phyloP scores from a whole-genome alignment of 2,329 filamentous ascomycete genomes.

The Lecanicillium sp. region DNA sequence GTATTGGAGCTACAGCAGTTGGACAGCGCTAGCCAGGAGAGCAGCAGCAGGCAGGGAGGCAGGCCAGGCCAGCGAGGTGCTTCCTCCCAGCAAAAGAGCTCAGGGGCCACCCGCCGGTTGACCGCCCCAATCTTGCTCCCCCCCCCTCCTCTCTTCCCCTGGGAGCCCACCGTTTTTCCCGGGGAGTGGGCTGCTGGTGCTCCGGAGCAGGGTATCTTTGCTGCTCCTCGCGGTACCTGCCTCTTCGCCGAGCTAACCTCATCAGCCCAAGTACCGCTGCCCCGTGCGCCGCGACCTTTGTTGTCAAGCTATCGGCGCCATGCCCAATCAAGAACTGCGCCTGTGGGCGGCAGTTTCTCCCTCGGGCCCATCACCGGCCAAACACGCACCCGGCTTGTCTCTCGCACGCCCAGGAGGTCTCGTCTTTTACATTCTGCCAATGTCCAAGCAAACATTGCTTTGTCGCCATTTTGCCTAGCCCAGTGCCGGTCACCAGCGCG shows the following conservation, averaged over 20 bases:
- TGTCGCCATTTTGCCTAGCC: too few relatives aligned
- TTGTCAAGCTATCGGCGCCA: constrained; percentile 5
- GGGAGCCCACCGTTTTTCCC: constrained; percentile 14
- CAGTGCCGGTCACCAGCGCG: too few relatives aligned
- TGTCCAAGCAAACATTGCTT: neutral
- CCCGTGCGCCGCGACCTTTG: constrained; percentile 5
- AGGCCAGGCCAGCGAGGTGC: too few relatives aligned
- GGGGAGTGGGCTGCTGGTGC: constrained; percentile 4
- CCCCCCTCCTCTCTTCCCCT: constrained; percentile 1
- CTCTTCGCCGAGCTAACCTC: neutral
- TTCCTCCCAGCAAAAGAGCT: neutral
- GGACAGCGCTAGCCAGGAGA: too few relatives aligned
- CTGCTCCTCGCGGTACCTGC: neutral
- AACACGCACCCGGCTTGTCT: too few relatives aligned
- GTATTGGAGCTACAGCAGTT: too few relatives aligned
- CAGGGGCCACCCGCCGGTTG: constrained; percentile 3
- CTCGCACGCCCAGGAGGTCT: neutral
- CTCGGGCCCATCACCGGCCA: neutral
- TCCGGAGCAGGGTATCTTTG: neutral
- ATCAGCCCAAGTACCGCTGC: neutral
- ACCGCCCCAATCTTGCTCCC: neutral
- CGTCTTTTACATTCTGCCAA: too few relatives aligned
- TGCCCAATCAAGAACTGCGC: constrained; percentile 4
- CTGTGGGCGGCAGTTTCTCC: neutral
- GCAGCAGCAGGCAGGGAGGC: neutral